Evolutionary conservation across 371 early-diverging fungal species (phyloP).

Genomic region (Smittium culicis): DNA sequence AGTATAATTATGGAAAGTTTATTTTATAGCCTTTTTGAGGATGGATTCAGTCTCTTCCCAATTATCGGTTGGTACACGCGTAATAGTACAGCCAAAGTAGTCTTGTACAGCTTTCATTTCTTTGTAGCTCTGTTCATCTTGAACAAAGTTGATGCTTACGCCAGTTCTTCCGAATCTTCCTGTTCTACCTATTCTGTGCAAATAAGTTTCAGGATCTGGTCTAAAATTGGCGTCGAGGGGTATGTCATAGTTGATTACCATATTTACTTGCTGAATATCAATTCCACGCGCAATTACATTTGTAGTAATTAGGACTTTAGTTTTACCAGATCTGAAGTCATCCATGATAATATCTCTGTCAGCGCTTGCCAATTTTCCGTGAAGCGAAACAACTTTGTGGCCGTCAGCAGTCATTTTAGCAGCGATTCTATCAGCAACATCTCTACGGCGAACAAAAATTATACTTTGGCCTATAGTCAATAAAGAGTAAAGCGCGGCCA

Average conservation of each 20-base stretch:
- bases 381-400: conserved; percentile 70
- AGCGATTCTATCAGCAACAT: conserved; percentile 70
- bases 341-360: conserved; percentile 91
- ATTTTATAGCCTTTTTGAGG: conserved; percentile 56
- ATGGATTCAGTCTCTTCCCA: conserved; percentile 58
- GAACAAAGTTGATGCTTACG: conserved; percentile 92
- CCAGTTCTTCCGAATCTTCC: conserved; percentile 97
- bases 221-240: conserved; percentile 45
- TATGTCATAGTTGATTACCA: conserved; percentile 96
- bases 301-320: conserved; percentile 92
- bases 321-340: conserved; percentile 75
- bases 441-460: conserved; percentile 80
- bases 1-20: conserved; percentile 11
- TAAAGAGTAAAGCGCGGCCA: conserved; percentile 74
- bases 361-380: conserved; percentile 65
- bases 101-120: conserved; percentile 62
- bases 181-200: conserved; percentile 98
- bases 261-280: conserved; percentile 89
- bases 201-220: conserved; percentile 87
- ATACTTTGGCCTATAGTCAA: conserved; percentile 94
- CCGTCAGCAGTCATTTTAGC: conserved; percentile 63
- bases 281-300: conserved; percentile 96
- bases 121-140: conserved; percentile 47
- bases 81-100: conserved; percentile 60
- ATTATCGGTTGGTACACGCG: conserved; percentile 60